phyloP scores from a whole-genome alignment of 2,329 filamentous ascomycete species.

The Paecilomyces dactylethromorphus region DNA sequence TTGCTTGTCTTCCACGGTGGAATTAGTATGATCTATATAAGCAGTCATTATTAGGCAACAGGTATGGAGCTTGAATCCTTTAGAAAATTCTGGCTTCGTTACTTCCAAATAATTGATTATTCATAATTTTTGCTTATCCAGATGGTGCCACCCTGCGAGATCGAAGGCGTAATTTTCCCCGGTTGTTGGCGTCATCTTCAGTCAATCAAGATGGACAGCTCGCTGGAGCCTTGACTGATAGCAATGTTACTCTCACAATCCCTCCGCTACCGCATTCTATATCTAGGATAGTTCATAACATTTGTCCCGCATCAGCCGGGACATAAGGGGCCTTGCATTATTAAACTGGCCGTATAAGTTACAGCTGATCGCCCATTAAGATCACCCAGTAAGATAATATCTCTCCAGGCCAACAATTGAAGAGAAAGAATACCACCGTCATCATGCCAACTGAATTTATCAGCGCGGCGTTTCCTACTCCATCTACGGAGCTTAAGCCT shows the following conservation, averaged over 20 bases:
- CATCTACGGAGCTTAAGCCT: conserved; percentile 50
- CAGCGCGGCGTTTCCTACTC: conserved; percentile 51
- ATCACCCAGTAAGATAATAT: background rate
- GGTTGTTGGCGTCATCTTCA: background rate
- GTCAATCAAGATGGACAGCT: background rate
- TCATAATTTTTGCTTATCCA: background rate
- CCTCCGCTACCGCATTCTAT: background rate
- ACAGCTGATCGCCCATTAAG: background rate
- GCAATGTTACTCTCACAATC: background rate
- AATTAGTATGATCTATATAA: background rate
- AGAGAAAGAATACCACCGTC: background rate
- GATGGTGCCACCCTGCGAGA: background rate
- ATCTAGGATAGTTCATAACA: background rate
- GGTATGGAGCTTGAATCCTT: background rate
- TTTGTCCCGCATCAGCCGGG: background rate
- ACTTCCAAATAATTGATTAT: background rate
- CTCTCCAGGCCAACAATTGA: background rate
- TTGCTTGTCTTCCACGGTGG: background rate
- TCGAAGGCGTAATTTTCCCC: background rate
- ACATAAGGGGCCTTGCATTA: too few species aligned
- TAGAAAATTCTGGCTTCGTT: background rate
- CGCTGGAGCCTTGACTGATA: background rate
- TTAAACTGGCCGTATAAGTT: background rate
- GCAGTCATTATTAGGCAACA: background rate
- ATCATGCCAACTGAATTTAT: conserved; percentile 46